Evolutionary conservation across 1,284 basidiomycete species (phyloP).

Genomic region (Microbotryum silenes-acaulis): DNA sequence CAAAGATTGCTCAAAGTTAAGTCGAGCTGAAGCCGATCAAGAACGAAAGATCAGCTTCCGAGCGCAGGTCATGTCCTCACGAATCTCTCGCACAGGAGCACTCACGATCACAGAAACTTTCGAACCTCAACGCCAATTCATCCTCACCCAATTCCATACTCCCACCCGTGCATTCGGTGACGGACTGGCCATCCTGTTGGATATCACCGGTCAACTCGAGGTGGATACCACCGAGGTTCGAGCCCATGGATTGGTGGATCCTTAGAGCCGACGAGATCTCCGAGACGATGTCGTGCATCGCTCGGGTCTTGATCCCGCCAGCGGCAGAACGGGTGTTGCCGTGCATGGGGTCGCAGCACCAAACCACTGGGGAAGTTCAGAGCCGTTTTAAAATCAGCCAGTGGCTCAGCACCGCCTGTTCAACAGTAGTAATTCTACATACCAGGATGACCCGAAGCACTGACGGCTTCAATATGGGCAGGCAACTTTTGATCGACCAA

Average conservation of each 20-base stretch:
- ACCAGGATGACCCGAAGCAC: slow-evolving; percentile 57
- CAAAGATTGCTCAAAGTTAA: slow-evolving; percentile 52
- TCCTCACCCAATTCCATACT: slow-evolving; percentile 51
- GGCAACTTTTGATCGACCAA: slow-evolving; percentile 74
- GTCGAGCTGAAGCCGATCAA: slow-evolving; percentile 38
- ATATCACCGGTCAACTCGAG: slow-evolving; percentile 95
- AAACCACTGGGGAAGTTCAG: slow-evolving; percentile 54
- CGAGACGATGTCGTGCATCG: slow-evolving; percentile 82
- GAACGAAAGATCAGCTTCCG: background rate
- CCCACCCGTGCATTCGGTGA: slow-evolving; percentile 56
- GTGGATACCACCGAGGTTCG: slow-evolving; percentile 84
- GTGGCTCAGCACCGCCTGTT: too few relatives aligned
- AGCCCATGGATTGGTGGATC: slow-evolving; percentile 64
- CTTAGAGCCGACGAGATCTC: slow-evolving; percentile 75
- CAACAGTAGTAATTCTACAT: slow-evolving; percentile 39
- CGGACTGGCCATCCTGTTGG: slow-evolving; percentile 84
- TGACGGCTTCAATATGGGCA: slow-evolving; percentile 74
- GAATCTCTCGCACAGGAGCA: background rate
- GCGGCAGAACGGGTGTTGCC: slow-evolving; percentile 67
- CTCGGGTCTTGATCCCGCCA: slow-evolving; percentile 61
- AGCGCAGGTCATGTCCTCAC: background rate
- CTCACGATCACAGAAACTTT: slow-evolving; percentile 46
- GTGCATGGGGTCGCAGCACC: slow-evolving; percentile 97
- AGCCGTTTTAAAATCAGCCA: background rate
- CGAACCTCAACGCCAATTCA: slow-evolving; percentile 48